Base-by-base conservation (phyloP, 495 filamentous ascomycete genomes). In the Daldinia caldariorum region DNA sequence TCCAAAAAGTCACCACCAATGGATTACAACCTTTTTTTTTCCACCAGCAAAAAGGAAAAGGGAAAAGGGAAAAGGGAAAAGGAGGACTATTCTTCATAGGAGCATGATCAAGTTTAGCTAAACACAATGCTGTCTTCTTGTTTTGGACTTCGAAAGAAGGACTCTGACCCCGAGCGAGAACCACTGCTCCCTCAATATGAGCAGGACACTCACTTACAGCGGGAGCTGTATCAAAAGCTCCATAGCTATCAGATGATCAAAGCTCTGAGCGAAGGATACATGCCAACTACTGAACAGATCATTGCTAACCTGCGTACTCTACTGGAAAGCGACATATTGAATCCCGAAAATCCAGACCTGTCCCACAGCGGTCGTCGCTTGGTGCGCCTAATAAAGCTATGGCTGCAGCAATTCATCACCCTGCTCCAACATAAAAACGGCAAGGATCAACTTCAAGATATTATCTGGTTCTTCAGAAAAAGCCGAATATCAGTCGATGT, bases 171-270 rank as follows among this genome's bases (percentile, higher is more conserved):
- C 32, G 90, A 92, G 68, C 89, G 84, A 18, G 86, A 94, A 68
- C 92, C 93, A 45, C 85, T 97, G 32, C 88, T 97, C 34, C 90
- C 94, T 71, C 90, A 89, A 68, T 97, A 97, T 80, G 84, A 89
- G 66, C 90, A 95, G 77, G 92, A 94, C 70, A 97, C 93, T 8
- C 78, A 84, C 22, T 83, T 92, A 55, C 93, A 97, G 83, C 85
- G 90, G 35, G 81, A 85, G 56, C 82, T 94, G 47, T 92, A 94
- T 73, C 88, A 91, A 76, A 97, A 97, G 81, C 84, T 97, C 63
- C 94, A 97, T 79, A 89, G 88, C 61, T 97, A 97, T 76, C 93
- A 97, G 81, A 95, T 97, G 92, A 67, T 92, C 32, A 86, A 92
- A 50, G 94, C 94, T 64, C 77, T 98, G 14, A 86, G 87, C 14